Evolutionary conservation across 2,329 filamentous ascomycete genomes (phyloP).

Genomic region (Alternaria tenuissima): DNA sequence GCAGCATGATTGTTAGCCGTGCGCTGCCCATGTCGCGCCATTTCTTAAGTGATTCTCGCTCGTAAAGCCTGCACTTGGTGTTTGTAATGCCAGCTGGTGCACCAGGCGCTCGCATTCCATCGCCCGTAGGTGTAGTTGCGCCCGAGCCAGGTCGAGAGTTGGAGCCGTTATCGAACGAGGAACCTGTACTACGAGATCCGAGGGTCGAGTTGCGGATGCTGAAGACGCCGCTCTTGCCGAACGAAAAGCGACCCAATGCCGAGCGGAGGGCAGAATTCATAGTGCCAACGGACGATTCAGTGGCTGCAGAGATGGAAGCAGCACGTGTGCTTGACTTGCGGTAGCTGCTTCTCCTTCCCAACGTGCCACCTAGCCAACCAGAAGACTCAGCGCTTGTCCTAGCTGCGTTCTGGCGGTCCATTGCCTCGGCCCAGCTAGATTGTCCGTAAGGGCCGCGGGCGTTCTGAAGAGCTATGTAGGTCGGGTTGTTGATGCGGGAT

Average conservation of each 20-base stretch:
- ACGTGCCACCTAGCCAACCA: constrained; percentile 60
- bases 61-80: constrained; percentile 85
- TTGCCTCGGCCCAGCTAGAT: constrained; percentile 59
- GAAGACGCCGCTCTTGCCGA: constrained; percentile 74
- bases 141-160: constrained; percentile 38
- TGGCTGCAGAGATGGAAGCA: constrained; percentile 68
- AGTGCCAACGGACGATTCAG: constrained; percentile 77
- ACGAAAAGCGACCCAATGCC: constrained; percentile 76
- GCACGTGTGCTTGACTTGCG: constrained; percentile 62
- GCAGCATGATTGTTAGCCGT: constrained; percentile 79
- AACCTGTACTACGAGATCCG: constrained; percentile 64
- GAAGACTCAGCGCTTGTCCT: constrained; percentile 48
- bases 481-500: constrained; percentile 89
- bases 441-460: constrained; percentile 67
- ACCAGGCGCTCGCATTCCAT: constrained; percentile 34
- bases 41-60: constrained; percentile 75
- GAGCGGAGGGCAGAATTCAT: constrained; percentile 78
- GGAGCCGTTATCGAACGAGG: constrained; percentile 57
- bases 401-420: constrained; percentile 61
- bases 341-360: constrained; percentile 63
- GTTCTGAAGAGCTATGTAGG: constrained; percentile 81
- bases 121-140: constrained; percentile 44
- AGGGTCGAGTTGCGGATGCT: constrained; percentile 84
- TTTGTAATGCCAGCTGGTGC: constrained; percentile 75
- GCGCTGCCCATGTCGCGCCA: constrained; percentile 94